Base-by-base conservation (phyloP, 2,329 filamentous ascomycete species). In the Sarocladium strictum region DNA sequence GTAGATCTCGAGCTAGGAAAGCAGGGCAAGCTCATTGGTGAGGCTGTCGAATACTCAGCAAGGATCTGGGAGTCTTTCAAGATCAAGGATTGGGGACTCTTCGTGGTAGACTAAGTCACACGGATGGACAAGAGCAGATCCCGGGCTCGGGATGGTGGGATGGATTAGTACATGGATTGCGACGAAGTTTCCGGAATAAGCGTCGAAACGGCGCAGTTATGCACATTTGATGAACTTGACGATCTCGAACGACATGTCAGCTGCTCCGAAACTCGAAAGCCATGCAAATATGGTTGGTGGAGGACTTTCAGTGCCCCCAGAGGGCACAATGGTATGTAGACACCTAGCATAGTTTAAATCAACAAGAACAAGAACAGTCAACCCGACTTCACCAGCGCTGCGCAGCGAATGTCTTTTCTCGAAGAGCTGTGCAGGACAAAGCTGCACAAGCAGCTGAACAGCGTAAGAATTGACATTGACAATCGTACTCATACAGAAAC, bases 41-140 rank as follows among this genome's bases (percentile, higher is more conserved):
- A 86, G 62, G 80, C 80, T 5, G 80, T 86, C 35, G 86, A 89
- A 66, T 84, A 87, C 65, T 83, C 83, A 3, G 77, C 81, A 17
- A 75, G 72, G 62, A 84, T 96, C 60, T 82, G 89, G 77, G 78
- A 83, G 65, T 86, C 78, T 0, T 86, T 97, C 63, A 82, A 87
- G 64, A 79, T 97, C 55, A 85, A 84, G 70, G 87, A 96, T 66
- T 96, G 89, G 87, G 77, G 76, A 0, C 72, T 96, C 37, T 96
- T 96, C 59, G 72, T 70, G 12, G 61, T 17, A 24, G 47, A 51
- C 15, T 51, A 51, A 17, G 45, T 11, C 15, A 10, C 45, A n/a
- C 11, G 45, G 3, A 9, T 3, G 7, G 29, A 27, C 10, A 40
- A 21, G 17, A 51, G 15, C 5, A 21, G 15, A 27, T 21, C 29